phyloP scores from a whole-genome alignment of 208 protist genomes.

The Trypanosoma vivax region DNA sequence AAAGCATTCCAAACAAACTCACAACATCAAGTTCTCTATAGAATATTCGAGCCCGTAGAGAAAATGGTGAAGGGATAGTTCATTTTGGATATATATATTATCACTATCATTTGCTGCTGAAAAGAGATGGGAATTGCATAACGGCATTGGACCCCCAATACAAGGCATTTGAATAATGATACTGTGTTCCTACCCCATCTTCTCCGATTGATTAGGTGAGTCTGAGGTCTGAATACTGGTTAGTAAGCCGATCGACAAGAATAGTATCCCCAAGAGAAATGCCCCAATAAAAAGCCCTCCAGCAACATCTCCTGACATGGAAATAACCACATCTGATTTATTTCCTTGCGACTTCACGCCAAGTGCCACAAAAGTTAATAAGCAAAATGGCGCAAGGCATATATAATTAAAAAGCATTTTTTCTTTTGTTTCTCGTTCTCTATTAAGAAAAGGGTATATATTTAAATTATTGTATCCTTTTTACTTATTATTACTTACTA shows the following conservation, averaged over 20 bases:
- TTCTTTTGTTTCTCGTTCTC: constrained; percentile 1
- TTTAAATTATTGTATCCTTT: constrained; percentile 3
- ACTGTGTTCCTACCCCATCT: constrained; percentile 5
- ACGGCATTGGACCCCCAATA: no score
- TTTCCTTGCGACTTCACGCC: constrained; percentile 6
- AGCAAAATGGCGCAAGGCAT: constrained; percentile 5
- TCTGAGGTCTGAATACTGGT: constrained; percentile 73
- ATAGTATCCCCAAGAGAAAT: constrained; percentile 48
- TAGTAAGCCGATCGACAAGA: constrained; percentile 68
- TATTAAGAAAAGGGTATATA: background rate
- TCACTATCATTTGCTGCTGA: no score
- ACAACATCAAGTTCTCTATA: no score
- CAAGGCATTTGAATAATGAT: constrained; percentile 1
- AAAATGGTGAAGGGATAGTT: no score
- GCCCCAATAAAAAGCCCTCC: constrained; percentile 59
- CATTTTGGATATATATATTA: no score
- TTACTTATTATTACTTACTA: background rate
- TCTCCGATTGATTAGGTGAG: constrained; percentile 14
- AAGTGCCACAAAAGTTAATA: constrained; percentile 16
- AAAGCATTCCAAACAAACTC: no score
- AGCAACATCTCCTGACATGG: constrained; percentile 57
- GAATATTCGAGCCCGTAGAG: no score
- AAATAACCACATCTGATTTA: constrained; percentile 26
- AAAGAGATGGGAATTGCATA: no score
- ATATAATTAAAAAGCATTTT: no score